A percentile compares a stretch with the other conserved stretches of the same genome.
Evolutionary conservation across 2,329 filamentous ascomycete genomes (phyloP).

Genomic region (Talaromyces marneffei): DNA sequence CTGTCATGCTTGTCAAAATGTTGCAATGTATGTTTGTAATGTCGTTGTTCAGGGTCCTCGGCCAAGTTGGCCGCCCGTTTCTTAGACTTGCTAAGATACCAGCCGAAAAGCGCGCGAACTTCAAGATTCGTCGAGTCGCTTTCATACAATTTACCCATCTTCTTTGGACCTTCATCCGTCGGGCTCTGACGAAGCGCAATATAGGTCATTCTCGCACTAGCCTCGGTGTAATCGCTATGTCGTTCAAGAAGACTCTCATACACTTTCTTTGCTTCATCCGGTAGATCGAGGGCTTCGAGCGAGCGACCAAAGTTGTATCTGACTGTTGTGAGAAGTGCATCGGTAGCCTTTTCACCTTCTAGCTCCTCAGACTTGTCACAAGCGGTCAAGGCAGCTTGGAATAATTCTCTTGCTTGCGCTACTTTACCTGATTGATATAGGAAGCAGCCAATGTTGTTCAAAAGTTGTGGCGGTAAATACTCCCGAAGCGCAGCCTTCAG

Average conservation of each 20-base stretch:
- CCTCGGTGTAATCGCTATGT: constrained; percentile 89
- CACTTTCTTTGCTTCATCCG: constrained; percentile 77
- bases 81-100: constrained; percentile 87
- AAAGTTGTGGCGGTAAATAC: constrained; percentile 75
- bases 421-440: constrained; percentile 83
- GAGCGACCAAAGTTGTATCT: constrained; percentile 93
- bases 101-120: constrained; percentile 86
- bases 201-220: constrained; percentile 79
- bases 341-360: constrained; percentile 65
- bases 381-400: constrained; percentile 83
- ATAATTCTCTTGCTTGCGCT: constrained; percentile 73
- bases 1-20: constrained; percentile 94
- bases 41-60: constrained; percentile 85
- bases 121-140: constrained; percentile 80
- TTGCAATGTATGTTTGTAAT: constrained; percentile 94
- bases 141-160: constrained; percentile 78
- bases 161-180: constrained; percentile 78
- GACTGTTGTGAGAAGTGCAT: constrained; percentile 89
- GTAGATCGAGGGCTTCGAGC: constrained; percentile 77
- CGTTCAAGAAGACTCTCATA: constrained; percentile 81
- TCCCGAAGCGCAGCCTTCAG: constrained; percentile 60
- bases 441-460: constrained; percentile 98
- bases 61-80: constrained; percentile 73
- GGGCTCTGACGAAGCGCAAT: constrained; percentile 77
- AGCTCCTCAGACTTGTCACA: constrained; percentile 57